phyloP scores from a whole-genome alignment of 495 filamentous ascomycete species.

The Xylaria curta region DNA sequence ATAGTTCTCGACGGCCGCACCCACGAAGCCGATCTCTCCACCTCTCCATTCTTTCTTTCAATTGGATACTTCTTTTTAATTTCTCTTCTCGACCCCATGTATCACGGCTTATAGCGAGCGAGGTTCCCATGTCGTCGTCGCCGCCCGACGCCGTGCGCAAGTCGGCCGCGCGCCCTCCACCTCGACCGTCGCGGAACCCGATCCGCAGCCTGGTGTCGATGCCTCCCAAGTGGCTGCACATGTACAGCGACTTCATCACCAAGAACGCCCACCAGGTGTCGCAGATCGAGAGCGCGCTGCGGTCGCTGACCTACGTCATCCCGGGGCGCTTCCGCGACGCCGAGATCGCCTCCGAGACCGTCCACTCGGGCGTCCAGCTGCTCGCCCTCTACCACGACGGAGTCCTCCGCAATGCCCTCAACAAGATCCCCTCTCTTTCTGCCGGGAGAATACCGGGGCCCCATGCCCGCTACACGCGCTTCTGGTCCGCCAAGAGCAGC shows the following conservation, averaged over 20 bases:
- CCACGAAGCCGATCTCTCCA: not conserved
- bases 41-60: not conserved
- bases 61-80: not conserved
- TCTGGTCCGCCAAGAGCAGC: constrained; percentile 78
- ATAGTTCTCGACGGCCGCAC: not conserved
- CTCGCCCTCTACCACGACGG: constrained; percentile 94
- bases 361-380: constrained; percentile 87
- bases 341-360: constrained; percentile 90
- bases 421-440: constrained; percentile 47
- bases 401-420: constrained; percentile 73
- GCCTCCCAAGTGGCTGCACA: constrained; percentile 75
- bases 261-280: constrained; percentile 90
- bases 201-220: constrained; percentile 44
- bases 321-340: constrained; percentile 93
- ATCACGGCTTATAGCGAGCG: not conserved
- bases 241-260: constrained; percentile 91
- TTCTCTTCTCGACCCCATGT: not conserved
- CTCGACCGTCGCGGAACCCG: constrained; percentile 32
- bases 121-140: constrained; percentile 30
- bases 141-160: constrained; percentile 33
- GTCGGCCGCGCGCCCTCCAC: constrained; percentile 28
- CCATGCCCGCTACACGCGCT: constrained; percentile 88
- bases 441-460: constrained; percentile 63
- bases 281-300: constrained; percentile 90
- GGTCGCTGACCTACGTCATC: constrained; percentile 93